Percentiles rank a stretch among this genome's conserved stretches.
These are phyloP conservation scores for Spironucleus salmonicida DNA, from an alignment of 208 protist genomes.

Conservation along the genomic window DNA sequence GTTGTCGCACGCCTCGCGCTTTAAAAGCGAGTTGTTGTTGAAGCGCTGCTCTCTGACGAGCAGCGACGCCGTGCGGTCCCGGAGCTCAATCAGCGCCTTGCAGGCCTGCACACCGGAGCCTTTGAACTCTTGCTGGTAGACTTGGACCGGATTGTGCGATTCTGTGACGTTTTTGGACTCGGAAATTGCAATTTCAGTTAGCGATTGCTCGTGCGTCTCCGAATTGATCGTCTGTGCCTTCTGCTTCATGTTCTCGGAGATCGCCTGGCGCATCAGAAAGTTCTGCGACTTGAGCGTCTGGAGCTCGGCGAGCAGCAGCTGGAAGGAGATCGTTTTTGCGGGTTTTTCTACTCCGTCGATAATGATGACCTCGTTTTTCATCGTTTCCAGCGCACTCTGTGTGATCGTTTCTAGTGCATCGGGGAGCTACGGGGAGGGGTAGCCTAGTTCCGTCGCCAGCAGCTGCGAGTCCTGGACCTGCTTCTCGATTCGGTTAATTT, in stretches of 20 bases:
- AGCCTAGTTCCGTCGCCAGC: background rate
- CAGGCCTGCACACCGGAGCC: background rate
- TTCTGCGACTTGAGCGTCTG: background rate
- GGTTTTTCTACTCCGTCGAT: background rate
- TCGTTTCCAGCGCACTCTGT: background rate
- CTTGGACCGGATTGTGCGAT: background rate
- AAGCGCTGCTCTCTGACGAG: background rate
- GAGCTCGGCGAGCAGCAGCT: background rate
- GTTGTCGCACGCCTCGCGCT: background rate
- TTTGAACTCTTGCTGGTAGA: slow-evolving; percentile 8
- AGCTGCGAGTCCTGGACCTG: background rate
- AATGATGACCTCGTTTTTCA: background rate
- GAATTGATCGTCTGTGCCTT: background rate
- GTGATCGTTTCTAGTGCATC: background rate
- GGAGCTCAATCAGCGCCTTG: background rate
- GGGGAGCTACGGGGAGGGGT: background rate
- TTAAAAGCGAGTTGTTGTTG: slow-evolving; percentile 12
- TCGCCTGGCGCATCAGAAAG: background rate
- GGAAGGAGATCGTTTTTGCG: background rate
- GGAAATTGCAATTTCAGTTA: background rate
- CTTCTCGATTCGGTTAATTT: background rate
- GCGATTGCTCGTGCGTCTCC: background rate
- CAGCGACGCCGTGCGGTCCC: background rate
- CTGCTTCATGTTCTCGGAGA: background rate
- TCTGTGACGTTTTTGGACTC: background rate